Conservation (phyloP, 768 basidiomycete genomes). For the Hemileccinum impolitum region DNA sequence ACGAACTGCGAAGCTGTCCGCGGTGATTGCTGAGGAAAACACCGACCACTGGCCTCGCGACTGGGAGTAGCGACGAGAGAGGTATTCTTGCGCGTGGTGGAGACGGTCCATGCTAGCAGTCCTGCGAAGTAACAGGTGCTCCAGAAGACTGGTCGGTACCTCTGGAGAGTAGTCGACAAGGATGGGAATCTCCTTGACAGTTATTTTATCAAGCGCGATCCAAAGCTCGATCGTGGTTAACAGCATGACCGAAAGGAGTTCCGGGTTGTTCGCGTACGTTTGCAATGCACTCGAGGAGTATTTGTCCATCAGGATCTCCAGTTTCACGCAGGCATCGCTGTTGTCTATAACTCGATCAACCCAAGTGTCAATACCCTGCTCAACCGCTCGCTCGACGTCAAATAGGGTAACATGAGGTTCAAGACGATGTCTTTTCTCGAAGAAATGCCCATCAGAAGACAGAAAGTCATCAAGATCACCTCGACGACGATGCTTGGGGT, state of each 20-base stretch:
- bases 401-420: constrained; percentile 24
- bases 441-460: constrained; percentile 10
- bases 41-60: constrained; percentile 26
- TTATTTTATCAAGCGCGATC: too few relatives aligned
- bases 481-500: constrained; percentile 2
- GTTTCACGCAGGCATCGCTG: constrained; percentile 20
- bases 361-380: constrained; percentile 33
- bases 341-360: constrained; percentile 16
- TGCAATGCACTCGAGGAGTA: constrained; percentile 26
- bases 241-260: constrained; percentile 7
- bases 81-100: constrained; percentile 25
- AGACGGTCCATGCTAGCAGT: constrained; percentile 26
- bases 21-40: constrained; percentile 24
- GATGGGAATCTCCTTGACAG: too few relatives aligned
- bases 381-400: constrained; percentile 38
- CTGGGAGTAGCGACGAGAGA: constrained; percentile 26
- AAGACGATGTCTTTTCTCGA: constrained; percentile 2
- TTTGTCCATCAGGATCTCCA: constrained; percentile 25
- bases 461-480: constrained; percentile 19
- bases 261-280: constrained; percentile 34
- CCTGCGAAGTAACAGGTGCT: constrained; percentile 32
- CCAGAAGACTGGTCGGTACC: constrained; percentile 36
- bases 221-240: too few relatives aligned
- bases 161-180: constrained; percentile 42
- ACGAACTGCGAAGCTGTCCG: constrained; percentile 31